A percentile compares a stretch with the other conserved stretches of the same genome.
These are phyloP conservation scores for Penicillium sp. DNA, from an alignment of 2,329 filamentous ascomycete genomes.

Conservation along the genomic window DNA sequence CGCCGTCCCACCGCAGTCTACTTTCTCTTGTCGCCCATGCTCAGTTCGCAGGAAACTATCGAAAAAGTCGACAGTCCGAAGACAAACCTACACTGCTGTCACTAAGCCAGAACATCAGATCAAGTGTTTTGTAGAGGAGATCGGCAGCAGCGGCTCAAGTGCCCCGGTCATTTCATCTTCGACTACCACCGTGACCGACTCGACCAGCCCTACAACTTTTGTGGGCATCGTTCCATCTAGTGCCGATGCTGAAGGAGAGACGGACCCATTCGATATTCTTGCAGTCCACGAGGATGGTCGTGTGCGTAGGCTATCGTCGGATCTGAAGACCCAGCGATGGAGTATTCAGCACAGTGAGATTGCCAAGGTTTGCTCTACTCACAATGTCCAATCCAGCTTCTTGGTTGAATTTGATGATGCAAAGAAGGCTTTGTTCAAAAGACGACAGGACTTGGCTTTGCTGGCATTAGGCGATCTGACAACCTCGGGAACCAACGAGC, in stretches of 20 bases:
- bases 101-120: slow-evolving; percentile 51
- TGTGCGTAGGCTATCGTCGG: slow-evolving; percentile 40
- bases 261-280: slow-evolving; percentile 40
- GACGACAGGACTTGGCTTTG: slow-evolving; percentile 40
- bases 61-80: slow-evolving; percentile 44
- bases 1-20: slow-evolving; percentile 59
- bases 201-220: slow-evolving; percentile 38
- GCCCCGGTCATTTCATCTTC: slow-evolving; percentile 40
- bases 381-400: slow-evolving; percentile 37
- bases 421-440: slow-evolving; percentile 40
- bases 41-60: slow-evolving; percentile 55
- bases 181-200: slow-evolving; percentile 39
- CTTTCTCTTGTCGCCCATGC: slow-evolving; percentile 57
- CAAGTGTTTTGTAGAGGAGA: slow-evolving; percentile 55
- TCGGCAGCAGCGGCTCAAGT: slow-evolving; percentile 29
- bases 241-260: slow-evolving; percentile 22
- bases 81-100: slow-evolving; percentile 57
- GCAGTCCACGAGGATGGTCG: slow-evolving; percentile 46
- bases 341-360: slow-evolving; percentile 37
- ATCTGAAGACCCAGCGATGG: slow-evolving; percentile 43
- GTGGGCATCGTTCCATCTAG: slow-evolving; percentile 38
- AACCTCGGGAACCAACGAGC: slow-evolving; percentile 26
- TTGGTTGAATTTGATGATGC: slow-evolving; percentile 43
- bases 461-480: slow-evolving; percentile 35
- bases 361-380: slow-evolving; percentile 26